Evolutionary conservation across 2,329 filamentous ascomycete species (phyloP).

Genomic region (Talaromyces sp.): DNA sequence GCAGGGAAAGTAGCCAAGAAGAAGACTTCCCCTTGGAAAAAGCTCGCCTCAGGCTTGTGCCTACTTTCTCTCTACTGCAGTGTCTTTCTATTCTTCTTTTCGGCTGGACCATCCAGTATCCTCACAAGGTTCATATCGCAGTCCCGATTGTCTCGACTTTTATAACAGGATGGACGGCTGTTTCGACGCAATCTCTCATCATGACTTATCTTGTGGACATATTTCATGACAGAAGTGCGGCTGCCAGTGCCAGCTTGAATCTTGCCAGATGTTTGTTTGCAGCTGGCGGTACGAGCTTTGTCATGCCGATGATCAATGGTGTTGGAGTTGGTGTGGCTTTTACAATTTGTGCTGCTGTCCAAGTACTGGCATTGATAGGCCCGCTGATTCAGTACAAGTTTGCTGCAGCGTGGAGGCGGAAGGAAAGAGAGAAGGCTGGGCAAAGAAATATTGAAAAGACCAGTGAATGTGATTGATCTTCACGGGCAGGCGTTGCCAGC

Average conservation of each 20-base stretch:
- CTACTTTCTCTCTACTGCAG: conserved; percentile 46
- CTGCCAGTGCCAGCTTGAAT: conserved; percentile 54
- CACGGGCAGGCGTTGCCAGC: neutral
- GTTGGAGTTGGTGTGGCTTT: conserved; percentile 49
- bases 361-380: conserved; percentile 47
- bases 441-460: neutral
- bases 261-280: conserved; percentile 52
- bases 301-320: conserved; percentile 50
- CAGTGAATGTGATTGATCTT: neutral
- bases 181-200: conserved; percentile 49
- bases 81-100: conserved; percentile 49
- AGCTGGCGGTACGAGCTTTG: conserved; percentile 50
- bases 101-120: conserved; percentile 52
- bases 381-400: conserved; percentile 46
- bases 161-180: conserved; percentile 51
- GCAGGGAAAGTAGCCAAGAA: conserved; percentile 14
- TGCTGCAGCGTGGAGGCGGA: conserved; percentile 37
- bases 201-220: conserved; percentile 56
- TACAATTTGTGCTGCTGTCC: conserved; percentile 45
- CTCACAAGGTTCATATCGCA: conserved; percentile 44
- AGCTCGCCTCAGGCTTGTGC: conserved; percentile 51
- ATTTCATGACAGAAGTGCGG: conserved; percentile 50
- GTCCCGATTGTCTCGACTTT: conserved; percentile 52
- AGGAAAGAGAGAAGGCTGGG: conserved; percentile 6
- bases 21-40: conserved; percentile 49